These are phyloP conservation scores for Apostasia ramifera DNA, from an alignment of 106 monocot species.

Conservation along the genomic window DNA sequence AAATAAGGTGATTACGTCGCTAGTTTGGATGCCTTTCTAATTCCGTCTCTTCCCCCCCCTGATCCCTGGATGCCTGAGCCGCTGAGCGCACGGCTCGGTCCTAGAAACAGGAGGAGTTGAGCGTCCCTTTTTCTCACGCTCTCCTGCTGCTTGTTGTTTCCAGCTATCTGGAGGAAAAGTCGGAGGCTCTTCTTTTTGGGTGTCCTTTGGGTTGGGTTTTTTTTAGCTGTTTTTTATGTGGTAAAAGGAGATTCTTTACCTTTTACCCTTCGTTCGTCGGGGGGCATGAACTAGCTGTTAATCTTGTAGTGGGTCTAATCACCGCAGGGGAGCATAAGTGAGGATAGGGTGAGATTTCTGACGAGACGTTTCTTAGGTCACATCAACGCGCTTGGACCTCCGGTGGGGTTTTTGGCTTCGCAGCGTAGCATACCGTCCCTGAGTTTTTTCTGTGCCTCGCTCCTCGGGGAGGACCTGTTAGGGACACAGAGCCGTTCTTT, in stretches of 20 bases:
- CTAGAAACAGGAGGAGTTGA: constrained; percentile 1
- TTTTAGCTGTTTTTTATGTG: neutral
- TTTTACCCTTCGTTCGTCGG: constrained; percentile 3
- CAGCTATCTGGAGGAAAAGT: constrained; percentile 4
- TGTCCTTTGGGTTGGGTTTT: neutral
- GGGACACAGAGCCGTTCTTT: neutral
- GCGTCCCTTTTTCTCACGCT: constrained; percentile 5
- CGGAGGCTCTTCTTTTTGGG: neutral
- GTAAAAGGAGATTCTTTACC: neutral
- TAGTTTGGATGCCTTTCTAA: constrained; percentile 2
- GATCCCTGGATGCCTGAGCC: constrained; percentile 2
- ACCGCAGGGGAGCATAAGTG: neutral
- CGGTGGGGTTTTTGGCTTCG: neutral
- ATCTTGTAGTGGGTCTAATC: constrained; percentile 8
- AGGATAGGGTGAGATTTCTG: neutral
- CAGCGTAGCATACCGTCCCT: neutral
- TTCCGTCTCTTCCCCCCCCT: neutral
- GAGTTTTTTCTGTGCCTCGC: neutral
- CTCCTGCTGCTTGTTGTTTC: neutral
- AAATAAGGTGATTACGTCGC: neutral
- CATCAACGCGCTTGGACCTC: neutral
- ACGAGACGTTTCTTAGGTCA: constrained; percentile 1
- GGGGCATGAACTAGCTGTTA: constrained; percentile 6
- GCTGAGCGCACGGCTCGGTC: constrained; percentile 1
- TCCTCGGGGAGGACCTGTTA: neutral